Evolutionary conservation across 179 eudicot genomes (phyloP).

Genomic region (Heliamphora pulchella): DNA sequence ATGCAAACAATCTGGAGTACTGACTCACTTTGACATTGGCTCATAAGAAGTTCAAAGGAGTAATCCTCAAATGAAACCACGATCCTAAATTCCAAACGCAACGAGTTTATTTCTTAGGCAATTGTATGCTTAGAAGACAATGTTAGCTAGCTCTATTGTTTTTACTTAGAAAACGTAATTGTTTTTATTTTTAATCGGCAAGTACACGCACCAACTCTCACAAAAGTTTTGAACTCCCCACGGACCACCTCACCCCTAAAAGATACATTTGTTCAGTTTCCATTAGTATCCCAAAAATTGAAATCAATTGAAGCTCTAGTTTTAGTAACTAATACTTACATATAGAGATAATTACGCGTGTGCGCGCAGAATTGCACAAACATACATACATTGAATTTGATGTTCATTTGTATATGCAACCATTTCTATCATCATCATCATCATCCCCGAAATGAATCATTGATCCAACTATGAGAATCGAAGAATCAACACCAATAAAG

Average conservation of each 20-base stretch:
- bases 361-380: too few relatives aligned
- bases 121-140: background rate
- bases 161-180: too few relatives aligned
- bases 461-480: too few relatives aligned
- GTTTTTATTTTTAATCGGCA: background rate
- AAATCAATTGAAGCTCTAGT: too few relatives aligned
- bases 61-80: background rate
- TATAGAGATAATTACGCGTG: too few relatives aligned
- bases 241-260: too few relatives aligned
- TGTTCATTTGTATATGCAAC: background rate
- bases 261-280: background rate
- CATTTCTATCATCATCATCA: background rate
- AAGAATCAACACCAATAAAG: background rate
- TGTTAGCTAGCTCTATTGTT: background rate
- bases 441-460: too few relatives aligned
- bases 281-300: background rate
- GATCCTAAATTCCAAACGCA: background rate
- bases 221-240: too few relatives aligned
- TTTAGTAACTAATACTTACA: too few relatives aligned
- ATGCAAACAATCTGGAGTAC: too few relatives aligned
- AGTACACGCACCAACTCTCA: too few relatives aligned
- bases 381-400: too few relatives aligned
- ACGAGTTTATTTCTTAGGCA: background rate
- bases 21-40: background rate
- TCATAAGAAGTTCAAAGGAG: background rate